Conservation (phyloP, 257 asterid genomes). For the Paulownia fortunei region DNA sequence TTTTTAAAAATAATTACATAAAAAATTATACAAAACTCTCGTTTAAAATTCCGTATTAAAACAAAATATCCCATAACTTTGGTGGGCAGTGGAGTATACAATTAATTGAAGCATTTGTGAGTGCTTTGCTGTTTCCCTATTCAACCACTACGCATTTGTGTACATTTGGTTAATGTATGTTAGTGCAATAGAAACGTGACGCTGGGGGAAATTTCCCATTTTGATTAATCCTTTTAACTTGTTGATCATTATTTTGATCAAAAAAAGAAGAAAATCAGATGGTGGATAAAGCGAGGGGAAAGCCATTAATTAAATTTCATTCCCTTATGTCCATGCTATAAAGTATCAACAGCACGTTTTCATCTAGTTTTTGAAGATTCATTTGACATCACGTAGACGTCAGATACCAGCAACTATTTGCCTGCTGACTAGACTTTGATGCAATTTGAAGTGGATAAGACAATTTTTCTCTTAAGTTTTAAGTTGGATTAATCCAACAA, state of each 20-base stretch:
- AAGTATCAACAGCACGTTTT: background rate
- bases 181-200: background rate
- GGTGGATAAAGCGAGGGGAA: too few relatives aligned
- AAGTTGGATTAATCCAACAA: background rate
- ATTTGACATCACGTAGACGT: background rate
- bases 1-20: too few relatives aligned
- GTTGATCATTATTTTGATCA: background rate
- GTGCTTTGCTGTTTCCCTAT: background rate
- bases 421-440: background rate
- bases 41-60: background rate
- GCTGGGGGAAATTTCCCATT: background rate
- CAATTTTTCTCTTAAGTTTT: background rate
- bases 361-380: background rate
- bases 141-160: background rate
- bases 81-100: background rate
- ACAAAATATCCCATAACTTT: background rate
- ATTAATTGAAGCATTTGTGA: background rate
- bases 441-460: background rate
- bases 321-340: too few relatives aligned
- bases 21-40: too few relatives aligned
- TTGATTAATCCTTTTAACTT: background rate
- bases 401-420: background rate
- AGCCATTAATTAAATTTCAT: too few relatives aligned
- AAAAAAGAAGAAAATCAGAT: background rate
- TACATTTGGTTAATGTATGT: background rate